These are phyloP conservation scores for Phyllosticta ampelicida DNA, from an alignment of 2,329 filamentous ascomycete genomes.

Conservation along the genomic window DNA sequence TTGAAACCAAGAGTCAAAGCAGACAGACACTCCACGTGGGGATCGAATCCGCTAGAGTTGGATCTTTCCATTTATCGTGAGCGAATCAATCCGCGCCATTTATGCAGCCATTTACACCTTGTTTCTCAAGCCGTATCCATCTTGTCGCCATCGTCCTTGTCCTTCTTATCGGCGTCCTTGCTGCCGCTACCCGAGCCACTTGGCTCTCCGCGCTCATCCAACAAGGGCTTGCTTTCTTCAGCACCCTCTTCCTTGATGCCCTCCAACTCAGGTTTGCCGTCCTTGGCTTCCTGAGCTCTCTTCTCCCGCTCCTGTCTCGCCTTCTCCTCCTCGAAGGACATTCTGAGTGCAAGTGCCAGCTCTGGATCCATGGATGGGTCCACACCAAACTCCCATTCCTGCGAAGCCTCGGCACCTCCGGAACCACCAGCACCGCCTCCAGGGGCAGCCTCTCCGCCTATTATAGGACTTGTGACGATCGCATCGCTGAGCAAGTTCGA, in stretches of 20 bases:
- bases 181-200: constrained; percentile 44
- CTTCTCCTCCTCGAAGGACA: constrained; percentile 98
- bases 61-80: neutral
- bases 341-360: constrained; percentile 82
- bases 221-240: constrained; percentile 48
- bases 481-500: constrained; percentile 88
- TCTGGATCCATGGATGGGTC: constrained; percentile 90
- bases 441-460: constrained; percentile 66
- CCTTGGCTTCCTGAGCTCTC: constrained; percentile 58
- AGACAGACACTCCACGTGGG: neutral
- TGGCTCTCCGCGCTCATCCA: constrained; percentile 54
- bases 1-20: neutral
- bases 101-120: neutral
- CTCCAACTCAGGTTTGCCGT: constrained; percentile 66
- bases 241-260: constrained; percentile 58
- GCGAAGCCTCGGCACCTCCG: constrained; percentile 40
- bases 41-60: neutral
- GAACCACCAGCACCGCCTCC: constrained; percentile 44
- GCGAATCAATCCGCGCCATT: neutral
- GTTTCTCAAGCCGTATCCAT: constrained; percentile 82
- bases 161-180: constrained; percentile 34
- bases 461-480: constrained; percentile 77
- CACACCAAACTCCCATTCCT: constrained; percentile 76
- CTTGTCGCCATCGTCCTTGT: constrained; percentile 56
- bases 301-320: constrained; percentile 81